Percentiles rank a stretch among this genome's conserved stretches.
phyloP scores from a whole-genome alignment of 306 rosid genomes.

The Vigna nakashimae region DNA sequence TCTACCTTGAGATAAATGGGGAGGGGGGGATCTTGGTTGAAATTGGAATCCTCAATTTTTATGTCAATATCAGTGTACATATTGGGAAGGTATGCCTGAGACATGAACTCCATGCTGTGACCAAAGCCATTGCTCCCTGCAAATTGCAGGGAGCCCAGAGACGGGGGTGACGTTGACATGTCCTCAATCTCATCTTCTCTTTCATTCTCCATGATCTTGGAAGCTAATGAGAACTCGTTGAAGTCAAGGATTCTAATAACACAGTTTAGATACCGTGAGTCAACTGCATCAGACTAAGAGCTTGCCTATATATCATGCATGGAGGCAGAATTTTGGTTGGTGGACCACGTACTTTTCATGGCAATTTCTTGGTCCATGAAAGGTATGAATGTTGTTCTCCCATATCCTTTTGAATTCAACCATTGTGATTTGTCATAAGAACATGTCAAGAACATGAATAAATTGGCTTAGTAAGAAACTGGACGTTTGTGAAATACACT shows the following conservation, averaged over 20 bases:
- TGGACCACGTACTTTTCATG: constrained; percentile 76
- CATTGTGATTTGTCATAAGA: constrained; percentile 41
- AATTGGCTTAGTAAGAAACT: constrained; percentile 28
- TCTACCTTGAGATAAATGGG: constrained; percentile 89
- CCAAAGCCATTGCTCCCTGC: constrained; percentile 81
- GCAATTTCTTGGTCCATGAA: constrained; percentile 37
- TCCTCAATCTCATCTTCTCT: constrained; percentile 78
- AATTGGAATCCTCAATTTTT: constrained; percentile 45
- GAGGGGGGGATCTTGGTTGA: constrained; percentile 67
- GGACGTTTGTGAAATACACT: constrained; percentile 14
- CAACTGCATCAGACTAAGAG: constrained; percentile 61
- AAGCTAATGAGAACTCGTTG: constrained; percentile 22
- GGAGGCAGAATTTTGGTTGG: constrained; percentile 63
- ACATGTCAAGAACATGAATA: constrained; percentile 71
- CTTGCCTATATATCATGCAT: constrained; percentile 49
- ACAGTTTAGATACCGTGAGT: constrained; percentile 40
- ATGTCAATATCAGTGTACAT: constrained; percentile 72
- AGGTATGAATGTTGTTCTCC: constrained; percentile 44
- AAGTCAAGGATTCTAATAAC: constrained; percentile 37
- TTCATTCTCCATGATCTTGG: constrained; percentile 66
- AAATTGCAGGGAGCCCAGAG: constrained; percentile 74
- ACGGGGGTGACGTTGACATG: constrained; percentile 70
- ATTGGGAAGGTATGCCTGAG: constrained; percentile 71
- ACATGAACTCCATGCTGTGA: constrained; percentile 81
- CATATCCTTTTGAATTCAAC: constrained; percentile 56